phyloP scores from a whole-genome alignment of 176 grass and related monocot species.

The Oryza glumipatula region DNA sequence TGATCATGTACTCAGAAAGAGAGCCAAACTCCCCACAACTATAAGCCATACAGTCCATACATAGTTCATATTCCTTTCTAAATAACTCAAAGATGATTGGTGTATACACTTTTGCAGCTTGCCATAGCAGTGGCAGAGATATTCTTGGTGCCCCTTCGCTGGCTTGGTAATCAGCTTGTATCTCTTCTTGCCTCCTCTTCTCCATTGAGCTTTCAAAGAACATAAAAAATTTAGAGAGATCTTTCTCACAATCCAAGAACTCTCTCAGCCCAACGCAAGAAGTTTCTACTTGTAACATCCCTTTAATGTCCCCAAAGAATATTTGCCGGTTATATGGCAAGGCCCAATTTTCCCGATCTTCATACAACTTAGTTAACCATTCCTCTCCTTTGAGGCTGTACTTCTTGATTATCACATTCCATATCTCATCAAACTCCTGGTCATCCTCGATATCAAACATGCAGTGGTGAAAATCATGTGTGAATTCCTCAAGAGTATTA shows the following conservation, averaged over 20 bases:
- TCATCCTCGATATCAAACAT: conserved; percentile 75
- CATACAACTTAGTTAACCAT: conserved; percentile 69
- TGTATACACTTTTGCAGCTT: conserved; percentile 78
- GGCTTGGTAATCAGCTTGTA: conserved; percentile 79
- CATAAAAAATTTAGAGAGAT: conserved; percentile 55
- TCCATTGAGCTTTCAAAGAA: conserved; percentile 58
- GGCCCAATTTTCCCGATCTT: conserved; percentile 81
- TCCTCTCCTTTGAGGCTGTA: conserved; percentile 73
- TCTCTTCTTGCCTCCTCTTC: conserved; percentile 66
- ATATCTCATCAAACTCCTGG: conserved; percentile 73
- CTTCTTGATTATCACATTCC: conserved; percentile 72
- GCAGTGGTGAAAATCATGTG: conserved; percentile 73
- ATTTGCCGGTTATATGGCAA: conserved; percentile 50
- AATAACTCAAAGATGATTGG: conserved; percentile 64
- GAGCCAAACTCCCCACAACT: conserved; percentile 67
- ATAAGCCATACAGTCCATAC: conserved; percentile 69
- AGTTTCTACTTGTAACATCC: conserved; percentile 61
- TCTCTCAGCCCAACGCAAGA: conserved; percentile 49
- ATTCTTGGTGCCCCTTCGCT: conserved; percentile 57
- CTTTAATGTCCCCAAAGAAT: conserved; percentile 77
- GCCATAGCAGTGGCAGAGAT: conserved; percentile 72
- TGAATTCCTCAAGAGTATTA: conserved; percentile 53
- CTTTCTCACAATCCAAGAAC: conserved; percentile 53
- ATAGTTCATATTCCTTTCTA: conserved; percentile 76
- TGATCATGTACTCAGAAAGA: conserved; percentile 68